A percentile compares a stretch with the other conserved stretches of the same genome.
phyloP scores from a whole-genome alignment of 2,329 filamentous ascomycete genomes.

The Dactylonectria macrodidyma region DNA sequence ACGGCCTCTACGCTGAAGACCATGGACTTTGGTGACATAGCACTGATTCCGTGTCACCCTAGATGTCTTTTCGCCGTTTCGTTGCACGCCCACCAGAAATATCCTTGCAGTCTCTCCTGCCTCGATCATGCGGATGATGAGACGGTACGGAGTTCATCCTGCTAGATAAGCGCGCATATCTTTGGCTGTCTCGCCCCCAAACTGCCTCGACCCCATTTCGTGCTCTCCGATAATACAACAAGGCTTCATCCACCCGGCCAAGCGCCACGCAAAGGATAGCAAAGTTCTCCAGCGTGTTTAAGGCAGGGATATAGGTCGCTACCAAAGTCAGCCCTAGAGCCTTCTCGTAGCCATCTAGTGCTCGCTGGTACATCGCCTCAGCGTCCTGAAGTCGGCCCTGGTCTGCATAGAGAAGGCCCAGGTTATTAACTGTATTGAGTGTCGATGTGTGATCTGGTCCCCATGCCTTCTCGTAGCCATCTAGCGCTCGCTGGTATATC shows the following conservation, averaged over 20 bases:
- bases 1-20: no score
- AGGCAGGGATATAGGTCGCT: constrained; percentile 11
- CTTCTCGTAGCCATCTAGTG: neutral
- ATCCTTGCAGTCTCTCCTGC: neutral
- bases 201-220: neutral
- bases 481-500: no score
- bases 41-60: no score
- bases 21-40: no score
- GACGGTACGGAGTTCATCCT: neutral
- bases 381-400: no score
- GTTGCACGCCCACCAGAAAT: neutral
- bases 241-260: constrained; percentile 1
- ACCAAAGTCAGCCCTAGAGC: neutral
- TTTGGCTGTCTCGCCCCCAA: constrained; percentile 4
- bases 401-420: no score
- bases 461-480: no score
- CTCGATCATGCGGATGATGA: neutral
- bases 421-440: no score
- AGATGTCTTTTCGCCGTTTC: no score
- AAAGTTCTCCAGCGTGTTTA: constrained; percentile 17
- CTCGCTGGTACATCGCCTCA: no score
- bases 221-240: neutral
- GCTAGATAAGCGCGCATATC: neutral
- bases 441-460: no score
- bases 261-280: neutral